phyloP scores from a whole-genome alignment of 768 basidiomycete species.

The Tylopilus cervinicoccineus region DNA sequence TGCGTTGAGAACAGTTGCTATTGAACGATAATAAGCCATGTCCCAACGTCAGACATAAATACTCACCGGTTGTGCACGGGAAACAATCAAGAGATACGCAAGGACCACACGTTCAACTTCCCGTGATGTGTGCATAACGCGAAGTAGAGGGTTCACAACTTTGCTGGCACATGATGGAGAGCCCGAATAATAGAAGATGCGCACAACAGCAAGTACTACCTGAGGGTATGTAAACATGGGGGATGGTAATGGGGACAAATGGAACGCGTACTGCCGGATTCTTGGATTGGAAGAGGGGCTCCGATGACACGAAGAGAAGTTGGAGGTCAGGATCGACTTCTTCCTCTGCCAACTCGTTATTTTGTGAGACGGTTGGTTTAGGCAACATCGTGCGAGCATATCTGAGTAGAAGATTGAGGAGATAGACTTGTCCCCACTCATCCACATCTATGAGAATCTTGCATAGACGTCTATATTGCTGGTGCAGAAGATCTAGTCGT shows the following conservation, averaged over 20 bases:
- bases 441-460: conserved; percentile 85
- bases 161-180: conserved; percentile 52
- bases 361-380: conserved; percentile 43
- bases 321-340: conserved; percentile 78
- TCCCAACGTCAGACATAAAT: neutral
- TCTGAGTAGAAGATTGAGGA: conserved; percentile 71
- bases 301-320: conserved; percentile 64
- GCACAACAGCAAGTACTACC: conserved; percentile 78
- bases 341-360: conserved; percentile 35
- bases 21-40: neutral
- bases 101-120: conserved; percentile 76
- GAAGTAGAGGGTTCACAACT: conserved; percentile 68
- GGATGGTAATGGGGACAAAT: neutral
- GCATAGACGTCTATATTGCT: conserved; percentile 83
- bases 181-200: conserved; percentile 70
- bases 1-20: conserved; percentile 53
- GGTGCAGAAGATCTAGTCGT: conserved; percentile 82
- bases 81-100: conserved; percentile 65
- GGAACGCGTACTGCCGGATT: conserved; percentile 73
- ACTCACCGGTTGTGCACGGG: conserved; percentile 63
- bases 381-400: conserved; percentile 86
- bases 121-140: conserved; percentile 62
- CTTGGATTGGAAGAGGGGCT: conserved; percentile 78
- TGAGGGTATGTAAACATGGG: conserved; percentile 25
- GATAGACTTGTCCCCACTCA: conserved; percentile 91